Percentiles rank a stretch among this genome's conserved stretches.
These are phyloP conservation scores for Pseudomicrostroma phylloplanum DNA, from an alignment of 1,284 basidiomycete genomes.

Conservation along the genomic window DNA sequence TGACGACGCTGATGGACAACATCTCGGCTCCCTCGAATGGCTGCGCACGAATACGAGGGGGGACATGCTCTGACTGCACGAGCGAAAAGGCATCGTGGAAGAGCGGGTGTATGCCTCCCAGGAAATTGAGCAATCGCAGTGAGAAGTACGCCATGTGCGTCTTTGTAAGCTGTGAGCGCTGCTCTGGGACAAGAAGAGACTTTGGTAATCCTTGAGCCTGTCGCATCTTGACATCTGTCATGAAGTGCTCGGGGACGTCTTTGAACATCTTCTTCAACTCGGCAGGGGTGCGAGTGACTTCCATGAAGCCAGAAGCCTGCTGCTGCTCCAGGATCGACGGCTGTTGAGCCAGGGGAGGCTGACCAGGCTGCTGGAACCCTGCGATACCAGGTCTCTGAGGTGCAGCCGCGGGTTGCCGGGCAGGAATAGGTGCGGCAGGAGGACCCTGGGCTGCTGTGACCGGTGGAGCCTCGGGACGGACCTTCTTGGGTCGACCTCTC, in stretches of 20 bases:
- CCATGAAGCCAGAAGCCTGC: neutral
- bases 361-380: neutral
- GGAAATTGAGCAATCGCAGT: neutral
- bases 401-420: neutral
- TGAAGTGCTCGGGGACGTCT: neutral
- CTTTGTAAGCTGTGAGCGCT: conserved; percentile 1
- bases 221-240: neutral
- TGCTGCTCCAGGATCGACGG: neutral
- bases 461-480: too few species aligned
- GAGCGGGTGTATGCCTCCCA: conserved; percentile 1
- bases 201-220: neutral
- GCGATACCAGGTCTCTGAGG: neutral
- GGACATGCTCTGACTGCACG: conserved; percentile 3
- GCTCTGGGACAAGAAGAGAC: neutral
- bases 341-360: conserved; percentile 3
- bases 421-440: neutral
- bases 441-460: too few species aligned
- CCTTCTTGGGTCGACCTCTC: too few species aligned
- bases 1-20: neutral
- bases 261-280: conserved; percentile 4
- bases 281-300: neutral
- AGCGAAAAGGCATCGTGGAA: conserved; percentile 5
- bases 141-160: conserved; percentile 8
- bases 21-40: conserved; percentile 6
- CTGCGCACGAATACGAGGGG: neutral